Base-by-base conservation (phyloP, 805 yeast genomes). In the Nakazawaea peltata region DNA sequence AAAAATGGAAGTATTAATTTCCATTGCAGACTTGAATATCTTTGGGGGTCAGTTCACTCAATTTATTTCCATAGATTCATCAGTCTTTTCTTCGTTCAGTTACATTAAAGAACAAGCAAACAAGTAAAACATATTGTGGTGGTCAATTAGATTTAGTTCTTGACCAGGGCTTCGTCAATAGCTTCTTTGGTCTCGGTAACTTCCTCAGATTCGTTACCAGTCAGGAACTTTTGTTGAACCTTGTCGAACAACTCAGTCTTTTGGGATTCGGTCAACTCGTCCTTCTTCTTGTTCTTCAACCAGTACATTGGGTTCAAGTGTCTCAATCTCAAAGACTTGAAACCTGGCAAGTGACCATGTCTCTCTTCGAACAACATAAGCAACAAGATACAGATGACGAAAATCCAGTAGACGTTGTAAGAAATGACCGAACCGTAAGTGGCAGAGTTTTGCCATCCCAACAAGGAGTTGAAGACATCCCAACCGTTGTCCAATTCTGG, bases 381-480 rank as follows among this genome's bases (percentile, higher is more conserved):
- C 13, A 52, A 34, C 30, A 90, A 52, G 25, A 68, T 59, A 16
- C 63, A 42, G 42, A 81, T 80, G 37, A 86, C 55, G 27, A 61
- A 57, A 36, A 88, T 48, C 98, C 98, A 90, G 68, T 90, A 90
- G 43, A 81, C 45, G 63, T 86, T 87, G 69, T 90, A 90, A 32
- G 88, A 74, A 36, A 90, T 63, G 41, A 90, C 88, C 4, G 96
- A 85, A 39, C 97, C 95, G 55, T 84, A 73, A 45, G 95, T 86
- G 41, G 96, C 97, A 36, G 95, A 74, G 63, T 90, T 90, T 65
- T 87, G 95, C 98, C 98, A 90, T 43, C 97, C 98, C 44, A 90
- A 67, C 39, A 90, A 59, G 19, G 97, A 85, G 54, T 90, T 90
- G 71, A 90, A 90, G 42, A 90, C 78, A 72, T 87, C 95, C 97